Conservation (phyloP, 495 filamentous ascomycete genomes). For the Podospora australis region DNA sequence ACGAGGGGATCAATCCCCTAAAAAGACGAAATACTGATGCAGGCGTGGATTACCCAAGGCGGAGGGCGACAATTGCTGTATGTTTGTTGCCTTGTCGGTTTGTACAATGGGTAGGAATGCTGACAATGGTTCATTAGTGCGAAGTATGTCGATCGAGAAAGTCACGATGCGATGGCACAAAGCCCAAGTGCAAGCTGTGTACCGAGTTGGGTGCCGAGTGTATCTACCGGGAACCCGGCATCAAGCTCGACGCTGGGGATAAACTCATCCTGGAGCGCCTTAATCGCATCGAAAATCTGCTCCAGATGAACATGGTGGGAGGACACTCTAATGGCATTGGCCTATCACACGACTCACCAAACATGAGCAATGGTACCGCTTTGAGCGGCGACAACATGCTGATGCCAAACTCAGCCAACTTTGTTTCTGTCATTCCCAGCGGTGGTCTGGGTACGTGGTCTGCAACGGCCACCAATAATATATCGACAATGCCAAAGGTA, state of each 20-base stretch:
- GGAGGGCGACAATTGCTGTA: constrained; percentile 68
- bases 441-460: constrained; percentile 70
- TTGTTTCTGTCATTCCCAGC: constrained; percentile 54
- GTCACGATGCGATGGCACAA: constrained; percentile 75
- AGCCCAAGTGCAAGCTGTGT: constrained; percentile 78
- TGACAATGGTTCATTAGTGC: constrained; percentile 52
- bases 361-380: constrained; percentile 63
- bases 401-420: constrained; percentile 35
- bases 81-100: constrained; percentile 22
- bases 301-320: constrained; percentile 57
- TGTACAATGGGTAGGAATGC: constrained; percentile 4
- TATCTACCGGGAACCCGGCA: constrained; percentile 76
- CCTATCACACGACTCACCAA: constrained; percentile 52
- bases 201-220: constrained; percentile 76
- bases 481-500: constrained; percentile 76
- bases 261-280: constrained; percentile 76
- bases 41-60: constrained; percentile 59
- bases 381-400: constrained; percentile 61
- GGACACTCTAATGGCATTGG: constrained; percentile 39
- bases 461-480: constrained; percentile 54
- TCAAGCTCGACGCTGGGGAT: constrained; percentile 81
- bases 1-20: constrained; percentile 48
- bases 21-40: constrained; percentile 63
- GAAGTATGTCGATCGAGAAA: constrained; percentile 81
- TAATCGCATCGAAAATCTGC: constrained; percentile 66